These are phyloP conservation scores for Cytospora piceae DNA, from an alignment of 2,329 filamentous ascomycete species.

Conservation along the genomic window DNA sequence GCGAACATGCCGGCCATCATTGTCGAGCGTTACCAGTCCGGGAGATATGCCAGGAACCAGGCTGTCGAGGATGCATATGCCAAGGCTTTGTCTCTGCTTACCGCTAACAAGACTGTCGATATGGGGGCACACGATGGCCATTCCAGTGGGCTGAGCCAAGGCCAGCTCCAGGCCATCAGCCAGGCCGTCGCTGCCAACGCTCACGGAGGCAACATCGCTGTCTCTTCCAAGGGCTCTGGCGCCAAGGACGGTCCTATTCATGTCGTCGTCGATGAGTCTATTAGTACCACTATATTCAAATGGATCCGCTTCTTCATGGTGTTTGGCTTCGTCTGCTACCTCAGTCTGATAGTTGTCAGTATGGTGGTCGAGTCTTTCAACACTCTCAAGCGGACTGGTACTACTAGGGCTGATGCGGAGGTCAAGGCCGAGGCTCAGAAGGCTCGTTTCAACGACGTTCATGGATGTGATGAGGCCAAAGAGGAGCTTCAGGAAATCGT, in stretches of 20 bases:
- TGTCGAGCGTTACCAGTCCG: constrained; percentile 85
- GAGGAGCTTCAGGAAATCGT: constrained; percentile 97
- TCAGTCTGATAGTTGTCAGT: constrained; percentile 77
- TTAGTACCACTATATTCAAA: constrained; percentile 78
- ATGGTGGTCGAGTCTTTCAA: constrained; percentile 82
- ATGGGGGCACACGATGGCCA: constrained; percentile 37
- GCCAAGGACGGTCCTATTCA: constrained; percentile 86
- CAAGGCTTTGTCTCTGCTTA: constrained; percentile 63
- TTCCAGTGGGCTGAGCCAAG: constrained; percentile 51
- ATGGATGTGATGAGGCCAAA: constrained; percentile 97
- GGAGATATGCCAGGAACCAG: constrained; percentile 79
- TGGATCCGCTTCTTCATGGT: constrained; percentile 87
- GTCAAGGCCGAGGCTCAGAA: constrained; percentile 92
- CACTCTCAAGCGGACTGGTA: constrained; percentile 74
- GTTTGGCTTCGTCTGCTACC: constrained; percentile 78
- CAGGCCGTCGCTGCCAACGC: constrained; percentile 78
- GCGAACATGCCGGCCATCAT: constrained; percentile 94
- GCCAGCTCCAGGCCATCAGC: constrained; percentile 76
- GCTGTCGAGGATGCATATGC: constrained; percentile 79
- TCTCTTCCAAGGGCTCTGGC: constrained; percentile 62
- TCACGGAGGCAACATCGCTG: constrained; percentile 67
- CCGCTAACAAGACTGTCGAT: constrained; percentile 36
- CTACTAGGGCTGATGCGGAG: constrained; percentile 69
- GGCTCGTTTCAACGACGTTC: constrained; percentile 88
- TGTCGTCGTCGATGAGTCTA: constrained; percentile 91